Base-by-base conservation (phyloP, 306 rosid species). In the Fragaria iinumae region DNA sequence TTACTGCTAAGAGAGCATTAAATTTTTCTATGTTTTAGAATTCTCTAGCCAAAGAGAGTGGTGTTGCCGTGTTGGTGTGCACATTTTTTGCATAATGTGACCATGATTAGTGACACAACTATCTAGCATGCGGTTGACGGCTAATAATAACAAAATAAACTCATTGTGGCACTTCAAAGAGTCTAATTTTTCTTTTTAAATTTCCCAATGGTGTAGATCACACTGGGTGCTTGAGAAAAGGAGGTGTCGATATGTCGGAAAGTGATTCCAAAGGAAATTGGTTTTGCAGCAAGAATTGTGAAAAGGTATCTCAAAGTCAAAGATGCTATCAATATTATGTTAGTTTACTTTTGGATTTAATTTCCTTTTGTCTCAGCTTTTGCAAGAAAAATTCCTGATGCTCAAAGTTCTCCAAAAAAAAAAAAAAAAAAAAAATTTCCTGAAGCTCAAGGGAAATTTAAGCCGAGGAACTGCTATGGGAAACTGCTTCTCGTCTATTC, bases 211-310 rank as follows among this genome's bases (percentile, higher is more conserved):
- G 43, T 90, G 89, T 72, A 92, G 98, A 86, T 90, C 98, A 94
- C 72, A 67, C 82, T 23, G 76, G 76, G 36, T 94, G 97, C 90
- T 62, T 94, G 71, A 56, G 75, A 49, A 79, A 29, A 57, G 82
- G 80, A 70, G 77, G 65, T 13, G 53, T 39, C 4, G 60, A 69
- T 72, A 76, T 60, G 71, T 76, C 82, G n/a, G 70, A 80, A 82
- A 80, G 57, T 63, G 44, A 65, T 83, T 66, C 16, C 34, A 69
- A 47, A 36, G 80, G 72, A 38, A 75, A 74, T 39, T 91, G 92
- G 93, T 91, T 89, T 72, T 94, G 98, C 73, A 85, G 85, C 79
- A 78, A 79, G 78, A 81, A 77, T 64, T 94, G 98, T 76, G 73
- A 81, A 72, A 79, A 82, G 96, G 98, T 94, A 85, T 38, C 47